Evolutionary conservation across 176 grass and related monocot species (phyloP).

Genomic region (Pontederia crassipes): DNA sequence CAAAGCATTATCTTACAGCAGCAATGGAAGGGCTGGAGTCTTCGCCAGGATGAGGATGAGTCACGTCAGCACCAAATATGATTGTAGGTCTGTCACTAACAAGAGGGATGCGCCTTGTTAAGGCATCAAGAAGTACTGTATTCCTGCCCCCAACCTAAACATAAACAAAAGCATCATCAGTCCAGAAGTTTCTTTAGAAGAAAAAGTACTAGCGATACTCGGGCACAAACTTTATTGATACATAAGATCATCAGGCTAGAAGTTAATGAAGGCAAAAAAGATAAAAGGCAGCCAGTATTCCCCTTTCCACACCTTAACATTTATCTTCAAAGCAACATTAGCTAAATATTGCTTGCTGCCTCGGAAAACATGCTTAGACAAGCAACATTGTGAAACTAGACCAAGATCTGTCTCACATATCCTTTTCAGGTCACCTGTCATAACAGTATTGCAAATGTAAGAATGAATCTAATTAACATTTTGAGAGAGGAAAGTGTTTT

Average conservation of each 20-base stretch:
- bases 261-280: neutral
- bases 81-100: slow-evolving; percentile 19
- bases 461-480: neutral
- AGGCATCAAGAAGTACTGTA: slow-evolving; percentile 17
- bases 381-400: slow-evolving; percentile 15
- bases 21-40: slow-evolving; percentile 19
- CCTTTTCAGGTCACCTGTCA: slow-evolving; percentile 12
- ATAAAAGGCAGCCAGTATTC: neutral
- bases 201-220: no score
- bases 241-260: neutral
- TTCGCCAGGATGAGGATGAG: slow-evolving; percentile 20
- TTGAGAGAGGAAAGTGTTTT: no score
- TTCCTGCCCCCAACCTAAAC: slow-evolving; percentile 13
- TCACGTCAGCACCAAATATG: slow-evolving; percentile 24
- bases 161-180: neutral
- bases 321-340: slow-evolving; percentile 19
- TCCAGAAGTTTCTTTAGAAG: no score
- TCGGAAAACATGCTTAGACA: slow-evolving; percentile 16
- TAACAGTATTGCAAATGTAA: neutral
- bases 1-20: slow-evolving; percentile 3
- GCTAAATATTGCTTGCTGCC: slow-evolving; percentile 15
- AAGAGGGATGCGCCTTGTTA: slow-evolving; percentile 6
- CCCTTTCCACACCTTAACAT: slow-evolving; percentile 6
- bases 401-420: slow-evolving; percentile 19
- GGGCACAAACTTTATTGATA: no score